Conservation (phyloP, 305 asterid species). For the Ilex paraguariensis region DNA sequence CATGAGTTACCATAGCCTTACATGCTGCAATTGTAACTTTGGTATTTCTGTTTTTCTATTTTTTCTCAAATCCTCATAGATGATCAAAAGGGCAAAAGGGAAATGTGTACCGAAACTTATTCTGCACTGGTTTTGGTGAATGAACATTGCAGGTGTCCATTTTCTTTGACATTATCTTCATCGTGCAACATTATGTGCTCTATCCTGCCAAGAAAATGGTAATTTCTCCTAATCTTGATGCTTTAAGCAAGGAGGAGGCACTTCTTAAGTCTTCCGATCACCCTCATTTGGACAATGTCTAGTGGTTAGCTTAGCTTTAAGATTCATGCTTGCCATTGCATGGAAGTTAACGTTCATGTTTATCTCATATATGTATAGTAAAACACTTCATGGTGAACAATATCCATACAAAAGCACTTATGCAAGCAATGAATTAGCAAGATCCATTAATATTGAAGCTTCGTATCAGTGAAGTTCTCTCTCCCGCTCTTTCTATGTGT, state of each 20-base stretch:
- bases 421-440: neutral
- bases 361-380: neutral
- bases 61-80: no score
- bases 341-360: neutral
- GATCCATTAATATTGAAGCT: neutral
- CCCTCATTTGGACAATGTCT: conserved; percentile 30
- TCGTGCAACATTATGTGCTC: conserved; percentile 56
- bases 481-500: no score
- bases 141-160: conserved; percentile 52
- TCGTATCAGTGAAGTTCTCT: no score
- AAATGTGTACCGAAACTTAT: neutral
- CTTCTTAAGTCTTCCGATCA: conserved; percentile 35
- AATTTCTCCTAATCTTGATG: conserved; percentile 16
- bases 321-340: neutral
- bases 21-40: no score
- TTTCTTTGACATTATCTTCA: conserved; percentile 60
- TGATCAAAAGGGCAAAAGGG: no score
- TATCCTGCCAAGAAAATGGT: conserved; percentile 32
- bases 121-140: neutral
- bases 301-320: conserved; percentile 10
- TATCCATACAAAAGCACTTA: no score
- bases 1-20: no score
- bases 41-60: no score
- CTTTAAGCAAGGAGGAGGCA: conserved; percentile 37
- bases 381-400: no score